Evolutionary conservation across 768 basidiomycete genomes (phyloP).

Genomic region (Termitomyces sp.): DNA sequence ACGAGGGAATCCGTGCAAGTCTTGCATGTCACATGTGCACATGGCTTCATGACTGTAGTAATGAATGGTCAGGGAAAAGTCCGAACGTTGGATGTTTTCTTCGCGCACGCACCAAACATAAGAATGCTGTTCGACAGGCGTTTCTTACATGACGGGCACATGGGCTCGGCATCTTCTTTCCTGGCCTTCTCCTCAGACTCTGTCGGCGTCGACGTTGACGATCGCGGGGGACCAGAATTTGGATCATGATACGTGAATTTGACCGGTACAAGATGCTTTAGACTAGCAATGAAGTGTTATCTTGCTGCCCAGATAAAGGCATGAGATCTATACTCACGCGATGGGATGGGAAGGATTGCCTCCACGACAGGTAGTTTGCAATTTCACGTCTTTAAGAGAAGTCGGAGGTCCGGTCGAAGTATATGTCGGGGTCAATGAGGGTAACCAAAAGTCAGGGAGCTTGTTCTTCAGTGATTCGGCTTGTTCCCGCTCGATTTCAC

Average conservation of each 20-base stretch:
- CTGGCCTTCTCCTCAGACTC: conserved; percentile 32
- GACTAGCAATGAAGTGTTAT: conserved; percentile 33
- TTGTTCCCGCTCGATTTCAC: conserved; percentile 80
- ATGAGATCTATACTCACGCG: conserved; percentile 48
- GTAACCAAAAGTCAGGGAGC: conserved; percentile 97
- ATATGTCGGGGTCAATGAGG: conserved; percentile 85
- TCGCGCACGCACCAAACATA: conserved; percentile 64
- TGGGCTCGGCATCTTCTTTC: conserved; percentile 58
- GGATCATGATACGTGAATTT: conserved; percentile 62
- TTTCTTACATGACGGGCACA: conserved; percentile 89
- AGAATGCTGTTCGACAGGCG: conserved; percentile 73
- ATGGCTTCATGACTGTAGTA: conserved; percentile 70
- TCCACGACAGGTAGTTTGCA: conserved; percentile 87
- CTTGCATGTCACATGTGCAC: conserved; percentile 90
- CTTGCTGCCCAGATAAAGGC: not conserved
- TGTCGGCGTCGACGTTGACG: conserved; percentile 34
- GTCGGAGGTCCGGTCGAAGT: conserved; percentile 55
- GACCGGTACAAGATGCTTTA: conserved; percentile 81
- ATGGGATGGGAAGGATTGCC: conserved; percentile 76
- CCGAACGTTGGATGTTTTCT: not conserved
- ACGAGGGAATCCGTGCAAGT: conserved; percentile 89
- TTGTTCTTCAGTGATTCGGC: conserved; percentile 83
- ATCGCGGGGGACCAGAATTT: conserved; percentile 30
- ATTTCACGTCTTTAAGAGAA: conserved; percentile 74
- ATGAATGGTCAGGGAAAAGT: not conserved